Evolutionary conservation across 2,329 filamentous ascomycete genomes (phyloP), one percentile per base, ranked within the genome.

Genomic region (Scortechinia acanthostroma): DNA sequence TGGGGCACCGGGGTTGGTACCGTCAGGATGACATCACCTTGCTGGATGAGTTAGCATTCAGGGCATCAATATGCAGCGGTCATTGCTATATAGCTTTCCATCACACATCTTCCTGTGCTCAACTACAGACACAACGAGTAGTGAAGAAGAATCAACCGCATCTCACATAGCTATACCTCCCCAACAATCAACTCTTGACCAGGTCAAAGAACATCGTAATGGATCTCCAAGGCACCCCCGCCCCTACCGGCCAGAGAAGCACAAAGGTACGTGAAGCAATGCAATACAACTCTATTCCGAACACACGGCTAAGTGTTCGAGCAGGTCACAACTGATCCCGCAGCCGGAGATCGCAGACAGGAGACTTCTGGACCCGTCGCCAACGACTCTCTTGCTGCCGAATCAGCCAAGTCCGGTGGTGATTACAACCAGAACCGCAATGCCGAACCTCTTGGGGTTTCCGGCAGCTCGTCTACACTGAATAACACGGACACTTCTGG

Each of bases 331-430:
- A 48, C 48, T 4, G 47, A 50, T 43, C 43, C 48, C 22, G 21
- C 43, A 21, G 42, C 46, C 19, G 20, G 45, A 43, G 19, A 20
- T 4, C 47, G 50, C 15, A 54, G 52, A 19, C 23, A 43, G n/a
- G 53, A 55, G 44, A 42, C 48, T 42, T 48, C 52, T 28, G 53
- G 47, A 16, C 45, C 48, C 1, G 48, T 54, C 17, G 28, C 50
- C 21, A 48, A 46, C 15, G 51, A 55, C 46, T 53, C 52, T 10
- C 46, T 55, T 1, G 53, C 51, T n/a, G 52, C 53, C 21, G 48
- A 53, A 5, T 51, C 52, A 10, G 30, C 51, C 16, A 45, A 46
- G 4, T 33, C 23, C 19, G 46, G 49, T 22, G 51, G 51, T 10
- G 30, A 22, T 35, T 55, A 53, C 44, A 49, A 51, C 6, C 42